Percentiles rank a stretch among this genome's conserved stretches.
Conservation (phyloP, 768 basidiomycete species). For the Xerocomellus amylosporus region DNA sequence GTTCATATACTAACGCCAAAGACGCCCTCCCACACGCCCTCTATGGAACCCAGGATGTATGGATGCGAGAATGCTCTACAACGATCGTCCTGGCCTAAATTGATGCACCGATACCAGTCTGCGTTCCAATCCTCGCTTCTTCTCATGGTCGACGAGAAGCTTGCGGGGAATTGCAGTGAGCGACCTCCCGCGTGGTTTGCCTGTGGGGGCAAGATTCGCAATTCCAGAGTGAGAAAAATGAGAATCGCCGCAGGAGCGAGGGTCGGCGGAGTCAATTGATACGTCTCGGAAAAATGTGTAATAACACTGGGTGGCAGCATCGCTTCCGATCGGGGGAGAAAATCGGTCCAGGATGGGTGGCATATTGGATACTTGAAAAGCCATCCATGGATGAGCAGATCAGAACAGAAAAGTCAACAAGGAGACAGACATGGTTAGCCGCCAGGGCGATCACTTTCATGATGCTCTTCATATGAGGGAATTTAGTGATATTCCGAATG, state of each 20-base stretch:
- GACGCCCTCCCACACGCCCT: conserved; percentile 78
- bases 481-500: conserved; percentile 35
- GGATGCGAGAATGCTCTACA: conserved; percentile 39
- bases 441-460: conserved; percentile 64
- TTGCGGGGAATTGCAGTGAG: conserved; percentile 16
- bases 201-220: conserved; percentile 18
- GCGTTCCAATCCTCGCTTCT: conserved; percentile 61
- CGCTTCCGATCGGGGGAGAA: conserved; percentile 36
- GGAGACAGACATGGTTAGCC: conserved; percentile 53
- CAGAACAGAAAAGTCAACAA: conserved; percentile 15
- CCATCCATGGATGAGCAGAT: conserved; percentile 2
- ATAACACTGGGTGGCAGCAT: conserved; percentile 21
- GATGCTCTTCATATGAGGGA: conserved; percentile 47
- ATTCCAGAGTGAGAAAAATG: conserved; percentile 56
- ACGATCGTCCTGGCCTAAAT: conserved; percentile 32
- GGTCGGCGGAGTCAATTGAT: conserved; percentile 53
- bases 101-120: conserved; percentile 63
- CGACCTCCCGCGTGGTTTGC: neutral
- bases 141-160: conserved; percentile 9
- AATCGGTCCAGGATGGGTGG: conserved; percentile 56
- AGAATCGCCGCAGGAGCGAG: conserved; percentile 72
- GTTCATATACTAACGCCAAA: conserved; percentile 58
- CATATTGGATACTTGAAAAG: conserved; percentile 58
- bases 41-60: conserved; percentile 64
- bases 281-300: conserved; percentile 45